phyloP scores from a whole-genome alignment of 768 basidiomycete species.

The Trametes elegans region DNA sequence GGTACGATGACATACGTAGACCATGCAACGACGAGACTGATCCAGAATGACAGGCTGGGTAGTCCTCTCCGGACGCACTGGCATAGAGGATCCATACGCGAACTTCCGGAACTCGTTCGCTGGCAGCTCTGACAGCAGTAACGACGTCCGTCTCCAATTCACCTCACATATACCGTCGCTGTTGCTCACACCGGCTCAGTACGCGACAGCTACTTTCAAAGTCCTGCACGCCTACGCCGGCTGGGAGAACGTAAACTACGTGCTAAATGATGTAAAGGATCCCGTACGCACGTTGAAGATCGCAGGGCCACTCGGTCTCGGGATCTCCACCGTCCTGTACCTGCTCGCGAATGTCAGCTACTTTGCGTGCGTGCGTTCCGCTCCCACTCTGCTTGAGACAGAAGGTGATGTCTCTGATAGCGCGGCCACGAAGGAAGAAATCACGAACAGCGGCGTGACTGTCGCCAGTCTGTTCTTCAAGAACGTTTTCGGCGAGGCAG shows the following conservation, averaged over 20 bases:
- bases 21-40: not conserved
- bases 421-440: slow-evolving; percentile 48
- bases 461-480: slow-evolving; percentile 61
- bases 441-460: slow-evolving; percentile 46
- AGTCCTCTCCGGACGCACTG: slow-evolving; percentile 55
- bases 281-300: slow-evolving; percentile 61
- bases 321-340: slow-evolving; percentile 51
- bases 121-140: slow-evolving; percentile 51
- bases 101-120: slow-evolving; percentile 59
- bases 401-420: slow-evolving; percentile 4
- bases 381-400: not conserved
- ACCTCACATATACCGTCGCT: not conserved
- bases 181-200: slow-evolving; percentile 33
- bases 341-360: slow-evolving; percentile 58
- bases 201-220: slow-evolving; percentile 59
- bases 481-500: slow-evolving; percentile 53
- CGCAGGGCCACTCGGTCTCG: slow-evolving; percentile 55
- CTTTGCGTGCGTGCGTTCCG: slow-evolving; percentile 37
- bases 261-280: slow-evolving; percentile 57
- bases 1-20: slow-evolving; percentile 25
- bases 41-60: slow-evolving; percentile 43
- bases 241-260: slow-evolving; percentile 58
- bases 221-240: slow-evolving; percentile 47
- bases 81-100: slow-evolving; percentile 49
- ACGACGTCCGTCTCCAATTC: slow-evolving; percentile 42